Evolutionary conservation across 202 grass and related monocot species (phyloP).

Genomic region (Zoysia matrella): DNA sequence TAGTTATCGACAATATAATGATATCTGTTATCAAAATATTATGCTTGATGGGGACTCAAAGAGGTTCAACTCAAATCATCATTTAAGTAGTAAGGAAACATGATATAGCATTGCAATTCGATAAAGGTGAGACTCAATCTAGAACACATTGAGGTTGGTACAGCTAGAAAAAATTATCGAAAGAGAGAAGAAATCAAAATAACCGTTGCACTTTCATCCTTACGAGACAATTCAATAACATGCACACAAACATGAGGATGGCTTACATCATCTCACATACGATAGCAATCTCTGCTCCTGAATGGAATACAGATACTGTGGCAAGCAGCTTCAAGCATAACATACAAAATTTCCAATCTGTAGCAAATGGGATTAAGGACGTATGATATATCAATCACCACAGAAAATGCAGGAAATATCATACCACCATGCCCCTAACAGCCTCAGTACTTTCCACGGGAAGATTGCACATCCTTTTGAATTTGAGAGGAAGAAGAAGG

Average conservation of each 20-base stretch:
- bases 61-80: not conserved
- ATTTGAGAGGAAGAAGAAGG: not conserved
- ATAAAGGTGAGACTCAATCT: not conserved
- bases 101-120: not conserved
- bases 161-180: not conserved
- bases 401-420: not conserved
- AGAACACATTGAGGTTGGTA: not conserved
- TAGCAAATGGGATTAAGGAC: not conserved
- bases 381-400: not conserved
- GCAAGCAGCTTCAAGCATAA: not conserved
- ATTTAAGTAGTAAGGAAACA: not conserved
- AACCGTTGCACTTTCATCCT: not conserved
- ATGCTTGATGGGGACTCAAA: not conserved
- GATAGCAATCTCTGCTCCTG: not conserved
- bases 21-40: not conserved
- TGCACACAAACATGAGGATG: not conserved
- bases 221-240: not conserved
- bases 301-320: not conserved
- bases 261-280: not conserved
- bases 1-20: not conserved
- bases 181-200: conserved; percentile 10
- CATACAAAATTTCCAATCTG: not conserved
- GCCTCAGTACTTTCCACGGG: not conserved
- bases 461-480: not conserved
- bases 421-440: not conserved